Evolutionary conservation across 345 rosid genomes (phyloP).

Genomic region (Schrenkiella parvula): DNA sequence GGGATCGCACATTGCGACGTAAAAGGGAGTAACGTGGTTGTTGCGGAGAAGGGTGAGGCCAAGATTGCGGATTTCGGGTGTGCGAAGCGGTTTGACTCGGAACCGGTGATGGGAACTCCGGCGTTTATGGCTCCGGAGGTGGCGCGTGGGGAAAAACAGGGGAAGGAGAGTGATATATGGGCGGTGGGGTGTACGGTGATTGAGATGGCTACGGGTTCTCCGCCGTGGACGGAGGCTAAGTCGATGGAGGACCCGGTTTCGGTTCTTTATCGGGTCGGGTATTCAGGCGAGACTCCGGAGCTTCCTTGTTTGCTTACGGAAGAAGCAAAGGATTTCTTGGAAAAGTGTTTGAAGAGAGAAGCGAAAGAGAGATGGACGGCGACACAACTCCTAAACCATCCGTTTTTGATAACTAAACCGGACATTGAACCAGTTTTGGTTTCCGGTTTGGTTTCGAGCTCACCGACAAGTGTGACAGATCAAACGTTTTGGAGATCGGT

Average conservation of each 20-base stretch:
- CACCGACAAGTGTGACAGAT: conserved; percentile 80
- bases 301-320: conserved; percentile 43
- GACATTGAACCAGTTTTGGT: conserved; percentile 26
- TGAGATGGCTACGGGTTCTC: conserved; percentile 69
- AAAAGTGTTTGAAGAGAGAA: conserved; percentile 52
- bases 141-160: conserved; percentile 77
- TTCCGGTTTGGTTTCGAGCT: conserved; percentile 40
- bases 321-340: conserved; percentile 53
- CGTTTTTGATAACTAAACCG: conserved; percentile 37
- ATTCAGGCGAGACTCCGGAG: conserved; percentile 45
- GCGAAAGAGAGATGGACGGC: conserved; percentile 53
- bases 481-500: conserved; percentile 53
- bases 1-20: conserved; percentile 80
- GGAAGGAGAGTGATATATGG: conserved; percentile 64
- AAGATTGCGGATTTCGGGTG: conserved; percentile 81
- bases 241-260: conserved; percentile 35
- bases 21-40: conserved; percentile 60
- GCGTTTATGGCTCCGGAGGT: conserved; percentile 87
- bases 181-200: conserved; percentile 75
- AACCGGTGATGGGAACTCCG: conserved; percentile 53
- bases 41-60: conserved; percentile 42
- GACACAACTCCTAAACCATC: conserved; percentile 47
- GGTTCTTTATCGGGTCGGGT: conserved; percentile 46
- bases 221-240: conserved; percentile 39
- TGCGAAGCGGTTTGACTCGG: conserved; percentile 40